A percentile compares a stretch with the other conserved stretches of the same genome.
Conservation (phyloP, 306 rosid species). For the Mimosa pudica region DNA sequence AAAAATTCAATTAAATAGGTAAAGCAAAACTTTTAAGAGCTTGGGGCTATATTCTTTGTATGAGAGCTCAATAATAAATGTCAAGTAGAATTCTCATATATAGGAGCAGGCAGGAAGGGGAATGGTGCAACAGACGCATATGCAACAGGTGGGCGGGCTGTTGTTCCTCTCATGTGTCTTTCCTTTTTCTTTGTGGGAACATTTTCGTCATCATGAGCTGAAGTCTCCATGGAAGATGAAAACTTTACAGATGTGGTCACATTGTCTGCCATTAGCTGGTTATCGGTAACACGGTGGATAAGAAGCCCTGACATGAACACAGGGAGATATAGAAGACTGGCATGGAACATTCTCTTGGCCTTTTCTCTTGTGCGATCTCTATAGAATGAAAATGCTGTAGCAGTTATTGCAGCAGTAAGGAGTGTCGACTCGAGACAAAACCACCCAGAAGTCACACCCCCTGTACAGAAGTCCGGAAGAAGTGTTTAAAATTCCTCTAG, state of each 20-base stretch:
- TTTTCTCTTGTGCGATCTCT: constrained; percentile 69
- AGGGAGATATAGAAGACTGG: constrained; percentile 94
- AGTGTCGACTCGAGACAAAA: constrained; percentile 81
- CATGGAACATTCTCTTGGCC: constrained; percentile 89
- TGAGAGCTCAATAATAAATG: constrained; percentile 19
- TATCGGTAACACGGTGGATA: constrained; percentile 67
- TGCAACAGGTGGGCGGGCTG: constrained; percentile 72
- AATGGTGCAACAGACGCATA: constrained; percentile 86
- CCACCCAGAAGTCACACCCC: constrained; percentile 92
- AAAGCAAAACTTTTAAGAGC: constrained; percentile 24
- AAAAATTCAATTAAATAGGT: constrained; percentile 32
- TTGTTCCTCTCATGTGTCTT: constrained; percentile 23
- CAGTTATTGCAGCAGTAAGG: constrained; percentile 83
- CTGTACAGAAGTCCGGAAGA: constrained; percentile 53
- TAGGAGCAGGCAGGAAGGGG: constrained; percentile 91
- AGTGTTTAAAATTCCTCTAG: constrained; percentile 23
- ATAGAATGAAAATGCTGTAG: constrained; percentile 77
- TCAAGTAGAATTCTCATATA: constrained; percentile 46
- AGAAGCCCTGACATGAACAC: constrained; percentile 90
- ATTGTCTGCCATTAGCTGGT: constrained; percentile 46
- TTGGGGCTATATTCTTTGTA: background rate
- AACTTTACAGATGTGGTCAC: constrained; percentile 34
- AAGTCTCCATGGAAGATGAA: constrained; percentile 33
- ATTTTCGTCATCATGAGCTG: constrained; percentile 34
- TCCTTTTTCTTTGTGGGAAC: constrained; percentile 28